Conservation (phyloP, 2,329 filamentous ascomycete species). For the Pseudonectria foliicola region DNA sequence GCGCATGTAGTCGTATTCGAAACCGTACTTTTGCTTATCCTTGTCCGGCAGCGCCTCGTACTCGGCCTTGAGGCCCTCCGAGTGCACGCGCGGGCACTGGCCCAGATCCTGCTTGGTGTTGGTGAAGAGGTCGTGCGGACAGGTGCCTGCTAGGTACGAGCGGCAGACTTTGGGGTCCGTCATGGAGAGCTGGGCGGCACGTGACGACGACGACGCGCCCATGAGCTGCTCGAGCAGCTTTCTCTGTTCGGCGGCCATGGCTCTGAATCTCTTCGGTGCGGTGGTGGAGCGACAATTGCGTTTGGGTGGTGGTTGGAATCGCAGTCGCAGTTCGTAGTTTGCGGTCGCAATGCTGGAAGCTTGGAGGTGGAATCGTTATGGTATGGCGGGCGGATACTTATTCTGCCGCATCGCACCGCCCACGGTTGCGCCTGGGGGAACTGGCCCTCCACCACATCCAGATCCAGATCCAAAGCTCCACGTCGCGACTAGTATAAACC, state of each 20-base stretch:
- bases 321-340: too few species aligned
- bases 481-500: neutral
- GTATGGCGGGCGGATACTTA: too few species aligned
- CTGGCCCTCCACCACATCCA: too few species aligned
- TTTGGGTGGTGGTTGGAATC: slow-evolving; percentile 2
- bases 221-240: slow-evolving; percentile 98
- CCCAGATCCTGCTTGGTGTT: slow-evolving; percentile 98
- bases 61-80: slow-evolving; percentile 79
- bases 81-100: slow-evolving; percentile 80
- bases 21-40: slow-evolving; percentile 73
- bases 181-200: slow-evolving; percentile 75
- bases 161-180: slow-evolving; percentile 91
- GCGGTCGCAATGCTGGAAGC: too few species aligned
- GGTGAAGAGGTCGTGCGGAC: slow-evolving; percentile 97
- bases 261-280: too few species aligned
- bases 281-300: neutral
- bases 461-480: neutral
- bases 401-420: neutral
- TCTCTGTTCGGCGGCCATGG: slow-evolving; percentile 93
- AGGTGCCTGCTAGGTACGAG: slow-evolving; percentile 87
- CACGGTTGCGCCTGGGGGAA: neutral
- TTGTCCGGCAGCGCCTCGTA: slow-evolving; percentile 68
- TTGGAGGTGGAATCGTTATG: too few species aligned
- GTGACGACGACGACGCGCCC: slow-evolving; percentile 66
- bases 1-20: slow-evolving; percentile 94